Evolutionary conservation across 768 basidiomycete species (phyloP).

Genomic region (Mycena filopes): DNA sequence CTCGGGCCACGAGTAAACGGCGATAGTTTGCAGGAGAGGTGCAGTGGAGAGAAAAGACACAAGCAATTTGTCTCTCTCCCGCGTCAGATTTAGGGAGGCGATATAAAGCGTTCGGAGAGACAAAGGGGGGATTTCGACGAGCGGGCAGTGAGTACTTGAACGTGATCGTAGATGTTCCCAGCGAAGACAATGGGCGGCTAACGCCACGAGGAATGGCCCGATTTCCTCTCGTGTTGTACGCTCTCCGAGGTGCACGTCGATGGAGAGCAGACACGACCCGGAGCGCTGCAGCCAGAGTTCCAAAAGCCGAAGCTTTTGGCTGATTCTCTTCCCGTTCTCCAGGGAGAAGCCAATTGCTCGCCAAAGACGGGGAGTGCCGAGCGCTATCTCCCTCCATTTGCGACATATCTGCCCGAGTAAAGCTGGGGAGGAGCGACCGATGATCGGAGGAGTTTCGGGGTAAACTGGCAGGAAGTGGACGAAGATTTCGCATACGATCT

Average conservation of each 20-base stretch:
- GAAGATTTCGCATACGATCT: conserved; percentile 11
- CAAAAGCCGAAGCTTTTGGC: not conserved
- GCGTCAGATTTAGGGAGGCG: too few species aligned
- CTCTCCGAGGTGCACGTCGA: not conserved
- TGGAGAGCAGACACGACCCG: not conserved
- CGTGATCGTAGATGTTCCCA: conserved; percentile 6
- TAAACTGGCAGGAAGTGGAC: conserved; percentile 7
- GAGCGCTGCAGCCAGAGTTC: not conserved
- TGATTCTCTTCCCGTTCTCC: too few species aligned
- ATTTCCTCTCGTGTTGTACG: too few species aligned
- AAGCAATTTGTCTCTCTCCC: not conserved
- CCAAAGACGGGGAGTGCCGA: conserved; percentile 11
- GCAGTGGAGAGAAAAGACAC: not conserved
- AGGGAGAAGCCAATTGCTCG: not conserved
- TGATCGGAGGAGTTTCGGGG: not conserved
- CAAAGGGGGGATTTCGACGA: too few species aligned
- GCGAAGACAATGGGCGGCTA: not conserved
- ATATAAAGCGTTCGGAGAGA: conserved; percentile 6
- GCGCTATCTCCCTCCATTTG: not conserved
- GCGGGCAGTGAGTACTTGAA: too few species aligned
- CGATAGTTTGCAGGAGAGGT: not conserved
- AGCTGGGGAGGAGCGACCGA: not conserved
- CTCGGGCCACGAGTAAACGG: not conserved
- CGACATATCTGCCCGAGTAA: conserved; percentile 6
- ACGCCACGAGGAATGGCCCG: not conserved